These are phyloP conservation scores for Xylaria sp. DNA, from an alignment of 2,329 filamentous ascomycete genomes.

Conservation along the genomic window DNA sequence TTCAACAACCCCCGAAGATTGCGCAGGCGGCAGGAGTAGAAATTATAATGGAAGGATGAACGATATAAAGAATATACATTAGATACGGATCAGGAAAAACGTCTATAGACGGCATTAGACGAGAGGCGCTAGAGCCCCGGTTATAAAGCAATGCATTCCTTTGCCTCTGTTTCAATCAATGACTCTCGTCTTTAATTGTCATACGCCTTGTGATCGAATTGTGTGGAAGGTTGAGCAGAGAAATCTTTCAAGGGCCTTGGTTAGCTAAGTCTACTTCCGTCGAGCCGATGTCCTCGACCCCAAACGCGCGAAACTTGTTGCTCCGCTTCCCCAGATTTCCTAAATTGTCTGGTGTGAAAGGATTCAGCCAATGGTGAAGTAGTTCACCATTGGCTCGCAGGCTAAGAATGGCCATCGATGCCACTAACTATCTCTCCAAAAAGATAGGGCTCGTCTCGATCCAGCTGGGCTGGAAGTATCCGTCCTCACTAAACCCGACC, in stretches of 20 bases:
- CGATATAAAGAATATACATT: conserved; percentile 26
- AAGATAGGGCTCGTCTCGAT: neutral
- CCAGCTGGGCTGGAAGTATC: neutral
- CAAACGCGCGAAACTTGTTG: conserved; percentile 13
- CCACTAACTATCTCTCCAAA: conserved; percentile 1
- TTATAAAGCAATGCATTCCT: conserved; percentile 36
- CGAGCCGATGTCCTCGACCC: conserved; percentile 12
- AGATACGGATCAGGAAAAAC: conserved; percentile 28
- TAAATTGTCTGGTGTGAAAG: conserved; percentile 33
- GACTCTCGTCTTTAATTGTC: neutral
- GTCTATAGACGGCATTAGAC: conserved; percentile 45
- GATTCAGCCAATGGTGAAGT: conserved; percentile 34
- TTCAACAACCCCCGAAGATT: conserved; percentile 26
- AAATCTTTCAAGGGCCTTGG: neutral
- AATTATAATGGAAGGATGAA: conserved; percentile 31
- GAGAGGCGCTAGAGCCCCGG: conserved; percentile 27
- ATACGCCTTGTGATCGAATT: neutral
- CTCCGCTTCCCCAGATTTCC: conserved; percentile 41
- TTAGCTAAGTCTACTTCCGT: neutral
- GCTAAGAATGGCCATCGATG: conserved; percentile 14
- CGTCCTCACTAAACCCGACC: conserved; percentile 3
- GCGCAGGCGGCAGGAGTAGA: conserved; percentile 22
- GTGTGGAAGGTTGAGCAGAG: neutral
- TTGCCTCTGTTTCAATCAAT: neutral
- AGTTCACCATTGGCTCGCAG: conserved; percentile 22